Evolutionary conservation across 2,329 filamentous ascomycete species (phyloP), one percentile per base, ranked within the genome.

Genomic region (Botrytis squamosa): DNA sequence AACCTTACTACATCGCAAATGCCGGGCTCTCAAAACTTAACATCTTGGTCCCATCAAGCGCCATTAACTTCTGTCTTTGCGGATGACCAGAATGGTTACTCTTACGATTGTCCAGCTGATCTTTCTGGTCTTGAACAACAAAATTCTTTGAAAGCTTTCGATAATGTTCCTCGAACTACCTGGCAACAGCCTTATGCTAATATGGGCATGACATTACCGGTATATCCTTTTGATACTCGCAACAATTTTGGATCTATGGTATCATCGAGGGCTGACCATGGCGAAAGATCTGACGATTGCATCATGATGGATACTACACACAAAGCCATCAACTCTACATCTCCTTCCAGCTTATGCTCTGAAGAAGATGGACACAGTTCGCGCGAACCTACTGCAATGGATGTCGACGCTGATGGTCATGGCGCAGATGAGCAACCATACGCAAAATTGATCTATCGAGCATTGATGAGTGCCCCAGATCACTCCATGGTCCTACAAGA

Each of bases 401-500:
- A 71, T 75, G 74, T 74, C 74, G 81, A 71, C 75, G 73, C 74
- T 62, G 77, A 79, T 72, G 78, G 78, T 67, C 77, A 79, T 44
- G 78, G 81, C 49, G 82, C 82, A 68, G 78, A 79, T 89, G 88
- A 88, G 74, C 66, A 42, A 25, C 92, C 94, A 0, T 98, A 98
- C 80, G 94, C 95, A 0, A 87, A 92, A 78, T 87, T 97, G 25
- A 93, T 98, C 75, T 92, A 91, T 80, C 85, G 87, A 70, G 94
- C 94, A 1, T 88, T 98, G 33, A 88, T 91, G 84, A 89, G 89
- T 77, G 88, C 87, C 0, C 88, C 90, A 0, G 84, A 86, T 8
- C 87, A 92, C 75, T 90, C 89, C 36, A 92, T 98, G 89, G 89
- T 92, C 2, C 86, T 98, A 20, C 91, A 94, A 77, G 91, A 97